Evolutionary conservation across 257 asterid genomes (phyloP), one percentile per base, ranked within the genome.

Genomic region (Echium plantagineum): DNA sequence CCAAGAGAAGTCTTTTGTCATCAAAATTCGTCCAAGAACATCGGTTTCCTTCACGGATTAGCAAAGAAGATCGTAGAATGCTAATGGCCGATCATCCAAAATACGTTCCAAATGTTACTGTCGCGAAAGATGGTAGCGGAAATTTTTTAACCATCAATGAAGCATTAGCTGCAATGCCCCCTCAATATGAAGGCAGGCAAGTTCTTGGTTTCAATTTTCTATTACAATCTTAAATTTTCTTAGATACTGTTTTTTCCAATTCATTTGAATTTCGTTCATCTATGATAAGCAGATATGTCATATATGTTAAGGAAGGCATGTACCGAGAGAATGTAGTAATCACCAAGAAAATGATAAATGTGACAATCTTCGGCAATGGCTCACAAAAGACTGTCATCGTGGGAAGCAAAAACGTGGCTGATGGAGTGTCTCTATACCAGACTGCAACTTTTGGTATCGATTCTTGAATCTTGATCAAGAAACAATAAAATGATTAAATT

Each of bases 361-460:
- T 91, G 3, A 85, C 98, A 16, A 82, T 91, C 31, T 75, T 77
- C 20, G 98, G 98, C 15, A 96, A 78, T 3, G 98, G 98, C 72
- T 91, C 98, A 0, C 94, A 91, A 68, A 91, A 91, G 74, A 84
- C 81, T 76, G 58, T 91, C 9, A 55, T 91, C 72, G 75, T 89
- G 0, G 97, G 96, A 48, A 79, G 54, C 75, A 91, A 88, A 74
- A 88, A 79, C 26, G 82, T 57, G 21, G 89, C 73, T 1, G 96
- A 91, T 38, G 98, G 96, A 63, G 74, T 77, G 2, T 80, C 94
- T 21, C 81, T 90, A n/a, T 85, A 47, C 56, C 84, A 78, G 59
- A 88, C 95, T 3, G 98, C 98, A 31, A 75, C 98, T 17, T 89
- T 88, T 70, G 90, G 98, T 91, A 82, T 24, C 38, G 10, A 42